These are phyloP conservation scores for Beauveria brongniartii DNA, from an alignment of 2,329 filamentous ascomycete genomes.

Conservation along the genomic window DNA sequence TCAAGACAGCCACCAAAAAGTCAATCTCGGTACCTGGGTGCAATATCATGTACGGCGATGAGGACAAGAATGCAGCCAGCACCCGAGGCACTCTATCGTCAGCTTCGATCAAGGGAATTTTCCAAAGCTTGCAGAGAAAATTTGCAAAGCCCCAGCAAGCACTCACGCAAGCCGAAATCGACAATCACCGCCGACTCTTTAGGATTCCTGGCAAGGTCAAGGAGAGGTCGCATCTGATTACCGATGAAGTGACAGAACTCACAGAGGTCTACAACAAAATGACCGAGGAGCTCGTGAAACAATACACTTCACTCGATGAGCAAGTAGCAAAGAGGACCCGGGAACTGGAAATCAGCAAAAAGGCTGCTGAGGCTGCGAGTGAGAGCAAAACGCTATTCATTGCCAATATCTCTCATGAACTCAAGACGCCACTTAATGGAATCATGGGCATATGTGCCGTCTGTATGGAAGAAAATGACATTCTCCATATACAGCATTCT, in stretches of 20 bases:
- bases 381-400: conserved; percentile 97
- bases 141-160: conserved; percentile 25
- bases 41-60: conserved; percentile 31
- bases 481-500: conserved; percentile 69
- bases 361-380: conserved; percentile 88
- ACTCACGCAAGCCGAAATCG: conserved; percentile 22
- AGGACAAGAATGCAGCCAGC: conserved; percentile 36
- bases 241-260: conserved; percentile 78
- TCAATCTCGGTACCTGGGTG: conserved; percentile 61
- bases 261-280: conserved; percentile 87
- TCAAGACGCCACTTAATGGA: conserved; percentile 92
- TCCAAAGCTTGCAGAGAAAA: conserved; percentile 29
- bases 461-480: conserved; percentile 84
- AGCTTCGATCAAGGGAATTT: conserved; percentile 35
- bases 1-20: conserved; percentile 68
- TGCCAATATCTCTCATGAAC: conserved; percentile 79
- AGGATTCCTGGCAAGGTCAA: conserved; percentile 80
- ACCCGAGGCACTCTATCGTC: conserved; percentile 34
- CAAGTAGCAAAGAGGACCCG: conserved; percentile 75
- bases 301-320: conserved; percentile 77
- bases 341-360: conserved; percentile 82
- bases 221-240: conserved; percentile 64
- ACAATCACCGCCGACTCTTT: conserved; percentile 50
- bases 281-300: conserved; percentile 81
- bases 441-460: conserved; percentile 92